A percentile compares a stretch with the other conserved stretches of the same genome.
Evolutionary conservation across 352 stramenopile genomes (phyloP).

Genomic region (Pythium biforme): DNA sequence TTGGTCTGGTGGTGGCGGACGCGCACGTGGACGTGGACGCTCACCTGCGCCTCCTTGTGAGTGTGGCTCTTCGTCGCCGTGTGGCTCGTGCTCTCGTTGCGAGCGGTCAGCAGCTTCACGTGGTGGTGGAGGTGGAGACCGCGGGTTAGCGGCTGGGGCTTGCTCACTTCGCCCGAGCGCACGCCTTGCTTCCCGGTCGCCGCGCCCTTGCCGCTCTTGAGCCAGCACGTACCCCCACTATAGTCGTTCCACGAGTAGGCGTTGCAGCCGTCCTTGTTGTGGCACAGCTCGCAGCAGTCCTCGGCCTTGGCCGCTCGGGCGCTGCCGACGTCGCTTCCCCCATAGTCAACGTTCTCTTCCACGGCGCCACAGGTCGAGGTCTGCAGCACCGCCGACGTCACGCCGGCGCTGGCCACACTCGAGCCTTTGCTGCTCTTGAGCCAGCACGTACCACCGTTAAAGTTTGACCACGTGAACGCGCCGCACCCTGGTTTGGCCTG

Average conservation of each 20-base stretch:
- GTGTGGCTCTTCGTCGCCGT: neutral
- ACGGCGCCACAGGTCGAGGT: neutral
- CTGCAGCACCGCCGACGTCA: neutral
- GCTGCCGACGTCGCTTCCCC: neutral
- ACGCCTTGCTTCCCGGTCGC: neutral
- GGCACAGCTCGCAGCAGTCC: conserved; percentile 1
- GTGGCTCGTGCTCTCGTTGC: neutral
- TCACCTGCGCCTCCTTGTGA: neutral
- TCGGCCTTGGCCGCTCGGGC: neutral
- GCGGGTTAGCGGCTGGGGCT: neutral
- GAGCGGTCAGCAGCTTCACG: neutral
- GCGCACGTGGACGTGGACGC: neutral
- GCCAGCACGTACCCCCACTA: neutral
- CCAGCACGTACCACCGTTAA: conserved; percentile 1
- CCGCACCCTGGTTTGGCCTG: neutral
- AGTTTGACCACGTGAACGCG: conserved; percentile 3
- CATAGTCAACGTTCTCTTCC: neutral
- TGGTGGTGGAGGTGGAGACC: neutral
- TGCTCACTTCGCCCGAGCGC: neutral
- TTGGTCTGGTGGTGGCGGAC: neutral
- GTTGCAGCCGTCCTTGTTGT: neutral
- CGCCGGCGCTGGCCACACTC: neutral
- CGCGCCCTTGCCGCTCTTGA: conserved; percentile 1
- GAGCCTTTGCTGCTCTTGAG: conserved; percentile 2
- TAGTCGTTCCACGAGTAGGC: conserved; percentile 2